Base-by-base conservation (phyloP, 208 protist species). In the Crithidia brevicula region DNA sequence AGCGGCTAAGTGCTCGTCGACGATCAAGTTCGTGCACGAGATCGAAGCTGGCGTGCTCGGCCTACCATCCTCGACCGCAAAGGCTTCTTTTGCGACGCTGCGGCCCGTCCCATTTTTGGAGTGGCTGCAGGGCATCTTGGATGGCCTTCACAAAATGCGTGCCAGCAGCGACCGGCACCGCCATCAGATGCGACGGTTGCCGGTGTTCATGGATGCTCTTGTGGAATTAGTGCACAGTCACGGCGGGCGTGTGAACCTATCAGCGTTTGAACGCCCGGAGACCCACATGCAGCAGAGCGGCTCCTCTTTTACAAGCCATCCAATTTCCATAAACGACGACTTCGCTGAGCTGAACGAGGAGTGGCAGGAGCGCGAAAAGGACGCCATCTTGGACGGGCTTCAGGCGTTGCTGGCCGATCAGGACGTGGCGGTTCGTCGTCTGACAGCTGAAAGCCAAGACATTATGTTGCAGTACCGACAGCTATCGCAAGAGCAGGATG, bases 401-500 rank as follows among this genome's bases (percentile, higher is more conserved):
- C 68, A 70, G 46, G 62, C 73, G n/a, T 38, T 88, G 66, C 36
- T 85, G 34, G 49, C 5, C 9, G 31, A 25, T 22, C 45, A 69
- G 18, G 31, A 69, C 23, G 38, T 34, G 15, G 53, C 16, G 4
- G 9, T 66, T 20, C 61, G 33, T 13, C 28, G 58, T 1, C 4
- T 58, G 23, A 57, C 49, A 40, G 59, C 65, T 4, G 75, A 93
- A 51, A 88, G 79, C 81, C 78, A 92, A 51, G 62, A 76, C 16
- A 57, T 83, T 13, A 76, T 42, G 9, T 77, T 84, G 36, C 74
- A 80, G 61, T 83, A 81, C 28, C 64, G 81, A n/a, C 76, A 81
- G 2, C 62, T 93, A n/a, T 30, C 72, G 25, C 69, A 83, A 63
- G 86, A 91, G 53, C 89, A 93, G 43, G 47, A 23, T 8, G 62